Evolutionary conservation across 2,329 filamentous ascomycete genomes (phyloP), one percentile per base, ranked within the genome.

Genomic region (Penicillium sp.): DNA sequence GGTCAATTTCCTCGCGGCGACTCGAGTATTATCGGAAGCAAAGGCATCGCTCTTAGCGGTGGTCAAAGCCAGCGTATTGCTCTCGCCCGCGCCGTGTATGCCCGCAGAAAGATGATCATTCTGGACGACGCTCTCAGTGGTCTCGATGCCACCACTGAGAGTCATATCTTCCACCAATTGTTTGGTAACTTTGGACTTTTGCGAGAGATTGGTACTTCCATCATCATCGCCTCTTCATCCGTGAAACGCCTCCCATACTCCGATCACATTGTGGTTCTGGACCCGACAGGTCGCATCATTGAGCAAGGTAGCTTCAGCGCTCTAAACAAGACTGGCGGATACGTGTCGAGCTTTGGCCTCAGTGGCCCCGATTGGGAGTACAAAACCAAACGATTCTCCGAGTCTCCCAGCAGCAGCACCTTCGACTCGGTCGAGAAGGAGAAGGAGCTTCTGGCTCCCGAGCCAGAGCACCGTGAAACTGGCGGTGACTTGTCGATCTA

Each of bases 101-200:
- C 78, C 18, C 71, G 75, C 40, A 73, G 72, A 44, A 70, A 75
- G 31, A 68, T 79, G 24, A 65, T 80, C 27, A 69, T 81, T 18
- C 68, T 81, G 11, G 79, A 81, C 55, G 78, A 81, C 55, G 73
- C 76, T 18, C 70, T 81, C n/a, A 79, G 74, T 51, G 78, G 78
- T 3, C 70, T 81, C 6, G 79, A 81, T 57, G 66, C 71, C 9
- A 68, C 74, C 14, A 80, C 78, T 0, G 77, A 79, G 49, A 74
- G 77, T 27, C 68, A 71, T 28, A 74, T 81, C 13, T 79, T 78
- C 61, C 69, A 76, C 52, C 70, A 67, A 43, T 62, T 81, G 0
- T 68, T 81, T 35, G 76, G 77, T 2, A 62, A 61, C 11, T 63
- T 76, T n/a, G 78, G 78, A 11, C 63, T 80, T 5, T 60, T 81